phyloP scores from a whole-genome alignment of 2,329 filamentous ascomycete genomes.

The Thielaviopsis populi region DNA sequence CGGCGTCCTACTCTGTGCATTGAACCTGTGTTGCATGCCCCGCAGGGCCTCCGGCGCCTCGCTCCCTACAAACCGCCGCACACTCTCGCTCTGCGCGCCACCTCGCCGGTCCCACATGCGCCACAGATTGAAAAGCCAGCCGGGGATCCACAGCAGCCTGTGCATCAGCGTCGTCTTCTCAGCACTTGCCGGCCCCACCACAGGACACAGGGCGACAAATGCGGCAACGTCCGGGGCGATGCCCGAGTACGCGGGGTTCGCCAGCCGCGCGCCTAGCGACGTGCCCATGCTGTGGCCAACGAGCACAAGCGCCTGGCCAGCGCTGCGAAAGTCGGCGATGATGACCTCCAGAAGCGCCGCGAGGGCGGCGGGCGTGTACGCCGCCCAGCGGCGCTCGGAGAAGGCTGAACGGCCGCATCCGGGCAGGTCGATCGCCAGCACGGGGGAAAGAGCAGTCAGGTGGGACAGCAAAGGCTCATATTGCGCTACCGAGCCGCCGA shows the following conservation, averaged over 20 bases:
- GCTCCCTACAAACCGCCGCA: constrained; percentile 58
- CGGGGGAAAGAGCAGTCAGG: constrained; percentile 68
- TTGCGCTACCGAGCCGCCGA: constrained; percentile 84
- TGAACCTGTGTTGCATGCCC: constrained; percentile 56
- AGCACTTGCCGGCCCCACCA: constrained; percentile 46
- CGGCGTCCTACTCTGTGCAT: constrained; percentile 65
- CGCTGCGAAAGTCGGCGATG: constrained; percentile 55
- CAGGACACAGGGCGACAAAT: constrained; percentile 68
- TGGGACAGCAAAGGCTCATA: constrained; percentile 71
- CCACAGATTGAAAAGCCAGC: constrained; percentile 59
- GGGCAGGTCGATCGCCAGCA: constrained; percentile 76
- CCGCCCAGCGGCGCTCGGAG: constrained; percentile 52
- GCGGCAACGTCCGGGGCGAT: constrained; percentile 30
- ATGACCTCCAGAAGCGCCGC: constrained; percentile 58
- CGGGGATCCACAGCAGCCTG: constrained; percentile 52
- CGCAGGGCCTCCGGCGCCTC: constrained; percentile 51
- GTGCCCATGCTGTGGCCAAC: constrained; percentile 88
- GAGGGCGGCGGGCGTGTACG: constrained; percentile 65
- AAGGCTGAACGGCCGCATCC: constrained; percentile 76
- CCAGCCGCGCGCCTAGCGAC: constrained; percentile 57
- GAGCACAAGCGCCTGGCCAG: constrained; percentile 57
- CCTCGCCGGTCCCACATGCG: constrained; percentile 65
- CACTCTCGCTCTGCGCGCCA: constrained; percentile 62
- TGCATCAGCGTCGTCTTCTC: constrained; percentile 31
- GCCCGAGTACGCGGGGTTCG: constrained; percentile 25